Evolutionary conservation across 1,284 basidiomycete genomes (phyloP), one percentile per base, ranked within the genome.

Genomic region (Cystobasidium slooffiae): DNA sequence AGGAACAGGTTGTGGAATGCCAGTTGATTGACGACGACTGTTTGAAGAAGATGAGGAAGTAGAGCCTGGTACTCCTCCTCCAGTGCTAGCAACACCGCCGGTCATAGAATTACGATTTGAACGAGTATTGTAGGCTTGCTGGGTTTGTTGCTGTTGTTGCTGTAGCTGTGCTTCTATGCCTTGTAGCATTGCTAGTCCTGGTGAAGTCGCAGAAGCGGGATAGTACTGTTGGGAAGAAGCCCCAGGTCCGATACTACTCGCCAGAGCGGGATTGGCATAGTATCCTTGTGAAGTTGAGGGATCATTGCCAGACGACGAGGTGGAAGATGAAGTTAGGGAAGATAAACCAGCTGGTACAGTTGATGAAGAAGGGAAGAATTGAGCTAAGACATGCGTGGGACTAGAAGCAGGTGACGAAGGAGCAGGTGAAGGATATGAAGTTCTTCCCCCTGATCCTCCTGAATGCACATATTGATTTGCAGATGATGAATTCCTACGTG

Each of bases 91-190:
- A 37, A 18, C 18, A 22, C 24, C 16, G 14, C 55, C 64, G 39
- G 64, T 41, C 39, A 43, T 73, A 16, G 44, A 61, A 31, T 53
- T 70, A 7, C 58, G 61, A 37, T 44, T 70, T 58, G 56, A 59
- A 1, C 56, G 56, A 14, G 56, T 59, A 41, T 61, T 65, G 44
- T 65, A 73, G 8, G 70, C 52, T 6, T 62, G 70, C 41, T 31
- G 31, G 31, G 2, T 31, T 31, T 31, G 31, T 31, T 31, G 31
- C 31, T 31, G 31, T 31, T 31, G 31, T 31, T 58, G 65, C 39
- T 73, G 70, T 22, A 73, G 43, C 22, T 73, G 70, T 24, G 70
- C 70, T 51, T 73, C 70, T 52, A 73, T 73, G 7, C 70, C 70
- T 58, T 73, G 63, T 31, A 73, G 41, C 51, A 73, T 44, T 37